Base-by-base conservation (phyloP, 2,329 filamentous ascomycete species). In the Stagonosporopsis tanaceti region DNA sequence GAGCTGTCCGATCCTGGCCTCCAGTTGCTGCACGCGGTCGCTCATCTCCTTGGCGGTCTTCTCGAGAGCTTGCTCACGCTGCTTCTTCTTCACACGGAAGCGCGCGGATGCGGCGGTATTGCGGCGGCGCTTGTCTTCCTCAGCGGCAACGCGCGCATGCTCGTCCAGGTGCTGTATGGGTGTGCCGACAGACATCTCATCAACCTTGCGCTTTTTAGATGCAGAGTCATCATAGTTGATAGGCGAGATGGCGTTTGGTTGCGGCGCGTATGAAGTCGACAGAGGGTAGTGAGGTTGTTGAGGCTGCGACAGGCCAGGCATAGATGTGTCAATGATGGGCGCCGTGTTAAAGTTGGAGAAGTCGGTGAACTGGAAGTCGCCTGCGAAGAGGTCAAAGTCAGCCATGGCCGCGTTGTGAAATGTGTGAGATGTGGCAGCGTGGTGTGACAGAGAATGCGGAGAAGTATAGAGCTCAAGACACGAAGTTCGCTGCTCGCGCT, bases 21-120 rank as follows among this genome's bases (percentile, higher is more conserved):
- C 81, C 37, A 83, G 76, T 66, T 82, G 78, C 58, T 78, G 70
- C 50, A 82, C 78, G 63, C 80, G 78, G 57, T 82, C 81, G 32
- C 74, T 74, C 79, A 83, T 82, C 50, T 82, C 81, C 70, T 81
- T 81, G 46, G 80, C 76, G 20, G 77, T 77, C 74, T 81, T 80
- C 76, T 83, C 81, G 40, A 83, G 77, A 8, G 77, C 79, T 63
- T 81, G 79, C 69, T 83, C 81, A 42, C 81, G 79, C 69, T 83
- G 80, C 79, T 83, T 83, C 80, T 83, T 83, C 77, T 83, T 83
- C 60, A 83, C 77, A 44, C 81, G 79, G 78, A 83, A 83, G 40
- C 81, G 79, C 15, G 81, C 81, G 53, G 77, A 80, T n/a, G 81
- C 81, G 37, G 81, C 81, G 1, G 81, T 83, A 73, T 83, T 83